Evolutionary conservation across 371 early-diverging fungal species (phyloP).

Genomic region (Syncephalis fuscata): DNA sequence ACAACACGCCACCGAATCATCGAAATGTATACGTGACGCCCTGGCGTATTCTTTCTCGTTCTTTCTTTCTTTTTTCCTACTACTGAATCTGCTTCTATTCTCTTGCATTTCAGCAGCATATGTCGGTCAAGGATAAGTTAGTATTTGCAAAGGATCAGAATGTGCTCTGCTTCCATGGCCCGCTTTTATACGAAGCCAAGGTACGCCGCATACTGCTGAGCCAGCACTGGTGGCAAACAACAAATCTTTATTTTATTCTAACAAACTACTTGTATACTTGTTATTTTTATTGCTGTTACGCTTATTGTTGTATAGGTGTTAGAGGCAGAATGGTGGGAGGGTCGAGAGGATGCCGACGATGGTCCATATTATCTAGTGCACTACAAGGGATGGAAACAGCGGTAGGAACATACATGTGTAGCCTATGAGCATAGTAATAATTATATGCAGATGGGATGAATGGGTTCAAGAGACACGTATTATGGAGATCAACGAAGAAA

Average conservation of each 20-base stretch:
- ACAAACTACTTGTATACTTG: too few species aligned
- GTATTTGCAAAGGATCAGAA: slow-evolving; percentile 48
- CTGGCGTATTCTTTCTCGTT: too few species aligned
- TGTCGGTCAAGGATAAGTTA: slow-evolving; percentile 4
- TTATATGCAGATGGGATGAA: slow-evolving; percentile 80
- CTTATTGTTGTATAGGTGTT: slow-evolving; percentile 26
- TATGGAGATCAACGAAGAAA: slow-evolving; percentile 66
- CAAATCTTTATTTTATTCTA: too few species aligned
- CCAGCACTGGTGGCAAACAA: too few species aligned
- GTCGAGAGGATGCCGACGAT: slow-evolving; percentile 29
- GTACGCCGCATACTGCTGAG: slow-evolving; percentile 21
- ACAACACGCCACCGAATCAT: too few species aligned
- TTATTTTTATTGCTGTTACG: too few species aligned
- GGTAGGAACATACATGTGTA: slow-evolving; percentile 24
- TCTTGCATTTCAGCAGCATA: background rate
- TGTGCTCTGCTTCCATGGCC: slow-evolving; percentile 91
- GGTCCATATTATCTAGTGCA: slow-evolving; percentile 86
- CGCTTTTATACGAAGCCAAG: slow-evolving; percentile 93
- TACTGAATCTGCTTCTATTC: background rate
- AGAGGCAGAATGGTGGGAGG: slow-evolving; percentile 47
- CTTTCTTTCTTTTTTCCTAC: too few species aligned
- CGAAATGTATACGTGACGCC: too few species aligned
- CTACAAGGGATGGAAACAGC: slow-evolving; percentile 95
- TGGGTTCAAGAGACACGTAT: slow-evolving; percentile 89
- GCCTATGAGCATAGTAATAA: slow-evolving; percentile 25